These are phyloP conservation scores for Phaeosphaeria sp. DNA, from an alignment of 2,329 filamentous ascomycete genomes.

Conservation along the genomic window DNA sequence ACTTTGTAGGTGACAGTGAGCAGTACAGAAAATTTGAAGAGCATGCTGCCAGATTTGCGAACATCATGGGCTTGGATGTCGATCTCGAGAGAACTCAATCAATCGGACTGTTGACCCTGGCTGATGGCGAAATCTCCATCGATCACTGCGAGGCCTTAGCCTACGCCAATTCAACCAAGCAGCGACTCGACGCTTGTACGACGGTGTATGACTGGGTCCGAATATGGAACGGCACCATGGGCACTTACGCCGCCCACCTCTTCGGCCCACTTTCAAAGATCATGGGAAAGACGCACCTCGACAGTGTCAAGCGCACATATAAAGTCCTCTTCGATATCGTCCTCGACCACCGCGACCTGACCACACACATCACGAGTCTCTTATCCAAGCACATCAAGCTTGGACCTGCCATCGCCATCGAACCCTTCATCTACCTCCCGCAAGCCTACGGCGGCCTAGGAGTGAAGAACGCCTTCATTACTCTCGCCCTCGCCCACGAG, in stretches of 20 bases:
- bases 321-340: slow-evolving; percentile 30
- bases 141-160: slow-evolving; percentile 17
- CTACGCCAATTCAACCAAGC: slow-evolving; percentile 27
- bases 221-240: slow-evolving; percentile 34
- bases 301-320: slow-evolving; percentile 29
- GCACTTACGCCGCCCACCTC: slow-evolving; percentile 30
- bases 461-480: slow-evolving; percentile 35
- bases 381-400: slow-evolving; percentile 12
- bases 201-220: slow-evolving; percentile 36
- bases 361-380: slow-evolving; percentile 24
- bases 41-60: slow-evolving; percentile 20
- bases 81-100: slow-evolving; percentile 1
- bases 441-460: slow-evolving; percentile 36
- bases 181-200: slow-evolving; percentile 23
- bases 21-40: slow-evolving; percentile 9
- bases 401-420: slow-evolving; percentile 16
- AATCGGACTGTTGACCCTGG: slow-evolving; percentile 23
- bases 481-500: slow-evolving; percentile 24
- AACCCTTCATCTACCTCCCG: slow-evolving; percentile 37
- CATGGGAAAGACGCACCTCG: slow-evolving; percentile 32
- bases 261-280: slow-evolving; percentile 37
- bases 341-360: slow-evolving; percentile 26
- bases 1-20: slow-evolving; percentile 28
- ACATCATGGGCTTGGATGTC: slow-evolving; percentile 21
- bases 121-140: slow-evolving; percentile 7